Evolutionary conservation across 1,284 basidiomycete species (phyloP), one percentile per base, ranked within the genome.

Genomic region (Macrocybe sp.): DNA sequence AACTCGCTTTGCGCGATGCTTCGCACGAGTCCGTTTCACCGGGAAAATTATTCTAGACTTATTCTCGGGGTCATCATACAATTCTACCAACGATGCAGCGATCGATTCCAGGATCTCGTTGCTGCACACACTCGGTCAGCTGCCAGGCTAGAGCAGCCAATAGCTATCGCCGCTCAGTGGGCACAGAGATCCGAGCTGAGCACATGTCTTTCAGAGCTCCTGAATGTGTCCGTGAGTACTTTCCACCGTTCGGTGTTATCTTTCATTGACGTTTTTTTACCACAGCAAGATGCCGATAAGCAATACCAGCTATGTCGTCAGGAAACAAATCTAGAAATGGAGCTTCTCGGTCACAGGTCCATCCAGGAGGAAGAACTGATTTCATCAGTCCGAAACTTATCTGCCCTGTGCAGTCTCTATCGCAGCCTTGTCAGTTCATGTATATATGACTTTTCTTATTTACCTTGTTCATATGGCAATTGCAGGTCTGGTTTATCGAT

Each of bases 51-150:
- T 65, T 86, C 92, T 30, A 81, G 92, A n/a, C 73, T 99, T 35
- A 93, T 99, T 52, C 79, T 99, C 22, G 87, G 89, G n/a, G 89
- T 97, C 37, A 89, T 98, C 44, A 92, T 97, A 34, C 94, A 97
- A 64, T 98, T 95, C 64, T 98, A 98, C 61, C 92, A 97, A 62
- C 83, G 89, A 36, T 97, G 94, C 60, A 92, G 88, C 55, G 86
- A 93, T 58, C 77, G 86, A 30, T 98, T 92, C 67, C 85, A 91
- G 56, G 81, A 78, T 52, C 73, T 92, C 7, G 83, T 89, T 16
- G 74, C 81, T 0, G 63, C 74, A 6, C 64, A 63, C 32, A 54
- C 62, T n/a, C 52, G 59, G 22, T 22, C 22, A 22, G 66, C 66
- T 30, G 47, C 63, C 31, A 73, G 73, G 10, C 60, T 67, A 16